Evolutionary conservation across 1,139 yeast genomes (phyloP).

Genomic region (Geotrichum citri-aurantii): DNA sequence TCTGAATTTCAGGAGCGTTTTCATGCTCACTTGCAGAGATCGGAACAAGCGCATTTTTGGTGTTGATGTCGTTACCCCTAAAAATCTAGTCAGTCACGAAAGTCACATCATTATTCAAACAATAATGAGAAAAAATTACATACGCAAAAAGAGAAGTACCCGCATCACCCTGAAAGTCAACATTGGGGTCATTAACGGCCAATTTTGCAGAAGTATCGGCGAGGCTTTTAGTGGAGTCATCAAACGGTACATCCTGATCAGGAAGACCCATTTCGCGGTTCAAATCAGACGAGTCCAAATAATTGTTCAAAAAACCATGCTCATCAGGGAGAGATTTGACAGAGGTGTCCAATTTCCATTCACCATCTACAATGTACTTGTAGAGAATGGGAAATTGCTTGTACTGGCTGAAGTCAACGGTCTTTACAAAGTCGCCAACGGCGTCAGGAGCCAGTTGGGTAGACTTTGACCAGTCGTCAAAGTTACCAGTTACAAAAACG

Average conservation of each 20-base stretch:
- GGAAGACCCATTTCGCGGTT: not conserved
- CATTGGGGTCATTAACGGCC: not conserved
- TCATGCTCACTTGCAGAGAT: not conserved
- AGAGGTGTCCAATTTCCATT: slow-evolving; percentile 9
- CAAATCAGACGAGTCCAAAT: not conserved
- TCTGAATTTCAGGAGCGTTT: not conserved
- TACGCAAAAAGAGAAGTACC: not conserved
- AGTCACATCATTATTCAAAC: not conserved
- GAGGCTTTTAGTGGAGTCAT: not conserved
- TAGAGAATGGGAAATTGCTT: not conserved
- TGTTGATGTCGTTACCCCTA: not conserved
- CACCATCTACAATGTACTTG: slow-evolving; percentile 15
- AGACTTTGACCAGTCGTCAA: slow-evolving; percentile 15
- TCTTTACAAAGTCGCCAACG: slow-evolving; percentile 1
- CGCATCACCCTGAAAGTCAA: not conserved
- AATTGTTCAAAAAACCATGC: slow-evolving; percentile 6
- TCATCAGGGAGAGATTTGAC: not conserved
- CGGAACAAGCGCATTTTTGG: not conserved
- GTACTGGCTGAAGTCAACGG: not conserved
- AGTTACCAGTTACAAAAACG: slow-evolving; percentile 13
- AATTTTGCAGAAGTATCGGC: not conserved
- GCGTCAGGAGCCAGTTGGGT: not conserved
- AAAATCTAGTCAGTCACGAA: not conserved
- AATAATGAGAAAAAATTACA: not conserved
- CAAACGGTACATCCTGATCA: not conserved